Evolutionary conservation across 208 protist species (phyloP).

Genomic region (Porcisia hertigi): DNA sequence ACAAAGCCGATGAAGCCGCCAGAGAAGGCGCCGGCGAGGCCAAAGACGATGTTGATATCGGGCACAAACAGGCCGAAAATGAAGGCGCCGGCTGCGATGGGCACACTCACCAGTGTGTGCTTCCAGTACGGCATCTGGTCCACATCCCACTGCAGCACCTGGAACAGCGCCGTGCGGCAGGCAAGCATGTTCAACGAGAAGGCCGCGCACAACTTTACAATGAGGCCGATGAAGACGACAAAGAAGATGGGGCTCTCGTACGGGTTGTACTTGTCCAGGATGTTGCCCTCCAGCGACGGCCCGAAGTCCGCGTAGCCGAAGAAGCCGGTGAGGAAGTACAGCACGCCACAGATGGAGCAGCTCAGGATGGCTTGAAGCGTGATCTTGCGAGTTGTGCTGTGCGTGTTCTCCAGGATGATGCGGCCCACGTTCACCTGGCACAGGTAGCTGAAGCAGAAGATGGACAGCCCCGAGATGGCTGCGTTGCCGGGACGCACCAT

Average conservation of each 20-base stretch:
- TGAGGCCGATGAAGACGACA: slow-evolving; percentile 48
- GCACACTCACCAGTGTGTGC: slow-evolving; percentile 39
- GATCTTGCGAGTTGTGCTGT: slow-evolving; percentile 29
- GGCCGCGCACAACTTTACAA: slow-evolving; percentile 57
- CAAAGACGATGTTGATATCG: slow-evolving; percentile 56
- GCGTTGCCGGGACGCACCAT: slow-evolving; percentile 31
- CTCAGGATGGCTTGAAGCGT: slow-evolving; percentile 35
- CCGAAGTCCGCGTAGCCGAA: slow-evolving; percentile 77
- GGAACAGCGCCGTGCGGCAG: slow-evolving; percentile 38
- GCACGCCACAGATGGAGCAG: slow-evolving; percentile 39
- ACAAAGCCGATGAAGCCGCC: slow-evolving; percentile 66
- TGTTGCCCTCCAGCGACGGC: slow-evolving; percentile 28
- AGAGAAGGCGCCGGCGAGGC: slow-evolving; percentile 50
- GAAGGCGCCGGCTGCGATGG: slow-evolving; percentile 39
- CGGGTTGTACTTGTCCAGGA: slow-evolving; percentile 60
- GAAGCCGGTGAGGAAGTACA: slow-evolving; percentile 69
- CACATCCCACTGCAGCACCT: slow-evolving; percentile 51
- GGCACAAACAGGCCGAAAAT: slow-evolving; percentile 54
- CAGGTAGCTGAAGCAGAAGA: slow-evolving; percentile 69
- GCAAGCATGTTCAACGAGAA: slow-evolving; percentile 57
- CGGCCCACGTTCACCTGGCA: slow-evolving; percentile 57
- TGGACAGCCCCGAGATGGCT: slow-evolving; percentile 38
- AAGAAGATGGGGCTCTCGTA: slow-evolving; percentile 37
- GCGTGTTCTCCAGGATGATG: slow-evolving; percentile 45
- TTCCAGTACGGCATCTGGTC: slow-evolving; percentile 50